Evolutionary conservation across 805 yeast genomes (phyloP).

Genomic region (Metschnikowia santaceciliae): DNA sequence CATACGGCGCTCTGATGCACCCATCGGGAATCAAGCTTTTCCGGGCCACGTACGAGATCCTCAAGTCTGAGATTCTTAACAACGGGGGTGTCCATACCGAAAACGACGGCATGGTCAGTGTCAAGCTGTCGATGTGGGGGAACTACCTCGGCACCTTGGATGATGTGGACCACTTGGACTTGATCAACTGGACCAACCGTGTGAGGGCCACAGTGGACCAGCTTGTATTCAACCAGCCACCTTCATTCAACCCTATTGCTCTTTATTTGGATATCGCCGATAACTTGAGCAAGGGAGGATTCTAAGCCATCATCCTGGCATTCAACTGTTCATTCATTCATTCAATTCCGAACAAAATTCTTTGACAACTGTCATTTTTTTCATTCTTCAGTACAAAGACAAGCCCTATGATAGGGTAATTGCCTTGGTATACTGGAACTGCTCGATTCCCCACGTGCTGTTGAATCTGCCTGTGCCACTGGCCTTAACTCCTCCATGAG

Average conservation of each 20-base stretch:
- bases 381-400: neutral
- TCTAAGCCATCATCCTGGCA: constrained; percentile 25
- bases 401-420: constrained; percentile 24
- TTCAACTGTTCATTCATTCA: neutral
- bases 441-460: constrained; percentile 42
- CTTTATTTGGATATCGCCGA: constrained; percentile 68
- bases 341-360: neutral
- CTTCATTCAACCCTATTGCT: constrained; percentile 60
- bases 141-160: constrained; percentile 72
- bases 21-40: constrained; percentile 65
- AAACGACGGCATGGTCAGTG: constrained; percentile 86
- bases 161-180: constrained; percentile 78
- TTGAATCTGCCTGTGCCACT: constrained; percentile 37
- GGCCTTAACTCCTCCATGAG: constrained; percentile 46
- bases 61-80: constrained; percentile 28
- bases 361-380: no score
- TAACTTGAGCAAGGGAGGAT: constrained; percentile 54
- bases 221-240: constrained; percentile 25
- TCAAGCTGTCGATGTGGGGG: constrained; percentile 80
- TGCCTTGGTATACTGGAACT: constrained; percentile 35
- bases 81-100: constrained; percentile 40
- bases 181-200: constrained; percentile 76
- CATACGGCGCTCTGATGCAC: constrained; percentile 72
- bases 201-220: constrained; percentile 37
- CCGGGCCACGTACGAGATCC: constrained; percentile 58